Base-by-base conservation (phyloP, 352 stramenopile species). In the Ophiocytium majus region DNA sequence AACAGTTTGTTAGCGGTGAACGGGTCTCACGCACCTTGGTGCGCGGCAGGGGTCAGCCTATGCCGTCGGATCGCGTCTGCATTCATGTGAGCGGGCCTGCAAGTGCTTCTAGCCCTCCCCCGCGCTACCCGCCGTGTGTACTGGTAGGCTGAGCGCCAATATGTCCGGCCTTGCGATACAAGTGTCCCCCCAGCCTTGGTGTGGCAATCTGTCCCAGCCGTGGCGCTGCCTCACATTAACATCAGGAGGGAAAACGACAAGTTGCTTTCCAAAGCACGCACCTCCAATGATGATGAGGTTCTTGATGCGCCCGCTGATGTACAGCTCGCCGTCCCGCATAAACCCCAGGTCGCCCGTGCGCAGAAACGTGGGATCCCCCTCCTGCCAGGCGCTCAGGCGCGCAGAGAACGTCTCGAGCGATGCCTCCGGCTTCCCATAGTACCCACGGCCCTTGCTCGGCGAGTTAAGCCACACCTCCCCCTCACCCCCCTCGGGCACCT, bases 271-370 rank as follows among this genome's bases (percentile, higher is more conserved):
- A 14, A 5, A 57, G 43, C 5, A 57, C 97, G 43, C 5, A 57
- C 97, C 97, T n/a, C 95, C 92, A 63, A 99, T 94, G 90, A 99
- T 99, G 81, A 99, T 96, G 32, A 99, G 89, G 89, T 99, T 97
- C 91, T 99, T 99, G 78, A 98, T 93, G 63, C 97, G 93, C 5
- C 97, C 97, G 90, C 96, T 98, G 79, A 99, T 97, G 91, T 98
- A 99, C 14, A 96, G 81, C 83, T 99, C 95, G 28, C 93, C 89
- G 14, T 97, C 91, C 86, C 98, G 95, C 0, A 99, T 85, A 86
- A 99, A 98, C 0, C 97, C 97, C 37, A 98, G 91, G 91, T 99
- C 97, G 1, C 97, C 97, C 1, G 97, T 98, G 82, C 93, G 92
- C 10, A 99, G 88, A 83, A 95, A 99, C 23, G 84, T 90, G 43